Conservation (phyloP, 1,284 basidiomycete species). For the Vanrija sp. region DNA sequence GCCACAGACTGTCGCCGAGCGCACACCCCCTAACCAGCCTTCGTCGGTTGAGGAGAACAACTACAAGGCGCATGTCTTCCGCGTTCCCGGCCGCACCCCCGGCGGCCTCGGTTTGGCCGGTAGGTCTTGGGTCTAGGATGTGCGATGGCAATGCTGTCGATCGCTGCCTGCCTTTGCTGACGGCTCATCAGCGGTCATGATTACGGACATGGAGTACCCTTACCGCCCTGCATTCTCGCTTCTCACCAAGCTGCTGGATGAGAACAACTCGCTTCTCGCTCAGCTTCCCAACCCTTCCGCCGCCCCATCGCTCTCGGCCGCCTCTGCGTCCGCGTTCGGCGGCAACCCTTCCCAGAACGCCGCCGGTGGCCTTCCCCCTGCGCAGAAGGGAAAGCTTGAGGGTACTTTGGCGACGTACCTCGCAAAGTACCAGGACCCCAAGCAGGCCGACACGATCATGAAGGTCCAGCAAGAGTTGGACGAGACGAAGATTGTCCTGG, state of each 20-base stretch:
- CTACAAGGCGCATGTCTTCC: slow-evolving; percentile 89
- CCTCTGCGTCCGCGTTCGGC: slow-evolving; percentile 40
- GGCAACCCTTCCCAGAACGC: slow-evolving; percentile 47
- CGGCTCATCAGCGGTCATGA: slow-evolving; percentile 67
- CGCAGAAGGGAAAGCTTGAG: slow-evolving; percentile 51
- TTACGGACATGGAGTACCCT: slow-evolving; percentile 95
- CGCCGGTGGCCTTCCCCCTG: slow-evolving; percentile 46
- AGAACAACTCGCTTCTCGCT: slow-evolving; percentile 72
- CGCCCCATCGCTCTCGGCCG: slow-evolving; percentile 40
- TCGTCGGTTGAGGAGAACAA: slow-evolving; percentile 94
- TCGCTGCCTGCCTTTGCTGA: slow-evolving; percentile 4
- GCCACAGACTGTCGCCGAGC: slow-evolving; percentile 76
- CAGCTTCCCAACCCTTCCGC: slow-evolving; percentile 45
- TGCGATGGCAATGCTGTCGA: no score
- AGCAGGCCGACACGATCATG: slow-evolving; percentile 98
- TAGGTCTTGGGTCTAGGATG: slow-evolving; percentile 43
- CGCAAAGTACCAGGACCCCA: slow-evolving; percentile 93
- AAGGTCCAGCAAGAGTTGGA: slow-evolving; percentile 96
- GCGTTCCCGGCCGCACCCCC: slow-evolving; percentile 37
- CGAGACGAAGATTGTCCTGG: slow-evolving; percentile 97
- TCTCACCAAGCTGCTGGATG: slow-evolving; percentile 89
- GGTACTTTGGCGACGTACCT: slow-evolving; percentile 71
- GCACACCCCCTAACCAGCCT: slow-evolving; percentile 78
- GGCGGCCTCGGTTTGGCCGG: slow-evolving; percentile 59
- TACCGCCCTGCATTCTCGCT: slow-evolving; percentile 94